A percentile compares a stretch with the other conserved stretches of the same genome.
These are phyloP conservation scores for Argentina anserina DNA, from an alignment of 306 rosid genomes.

Conservation along the genomic window DNA sequence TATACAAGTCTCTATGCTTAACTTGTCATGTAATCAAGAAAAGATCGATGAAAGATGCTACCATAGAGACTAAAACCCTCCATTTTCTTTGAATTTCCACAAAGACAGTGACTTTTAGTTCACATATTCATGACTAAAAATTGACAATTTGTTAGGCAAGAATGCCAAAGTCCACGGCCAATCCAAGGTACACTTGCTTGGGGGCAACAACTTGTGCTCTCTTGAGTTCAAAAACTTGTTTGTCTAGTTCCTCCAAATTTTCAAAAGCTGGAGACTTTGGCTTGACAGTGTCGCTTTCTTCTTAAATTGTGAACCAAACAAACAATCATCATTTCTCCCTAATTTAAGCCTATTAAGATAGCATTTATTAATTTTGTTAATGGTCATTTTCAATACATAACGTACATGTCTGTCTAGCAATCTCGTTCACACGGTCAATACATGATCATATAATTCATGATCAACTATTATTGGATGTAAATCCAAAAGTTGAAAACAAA, in stretches of 20 bases:
- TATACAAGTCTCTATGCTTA: not conserved
- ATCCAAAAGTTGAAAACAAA: too few species aligned
- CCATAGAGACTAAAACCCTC: not conserved
- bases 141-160: conserved; percentile 15
- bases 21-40: conserved; percentile 24
- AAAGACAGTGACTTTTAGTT: conserved; percentile 14
- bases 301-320: not conserved
- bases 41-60: not conserved
- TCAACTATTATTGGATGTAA: too few species aligned
- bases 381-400: not conserved
- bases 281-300: not conserved
- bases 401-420: too few species aligned
- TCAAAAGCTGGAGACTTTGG: conserved; percentile 7
- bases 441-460: too few species aligned
- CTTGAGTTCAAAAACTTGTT: not conserved
- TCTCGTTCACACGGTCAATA: too few species aligned
- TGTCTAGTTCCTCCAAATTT: not conserved
- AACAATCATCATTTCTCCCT: not conserved
- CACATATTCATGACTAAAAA: conserved; percentile 18
- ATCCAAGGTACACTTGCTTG: not conserved
- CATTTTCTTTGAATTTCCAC: conserved; percentile 18
- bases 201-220: too few species aligned
- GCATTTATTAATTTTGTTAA: not conserved
- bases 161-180: conserved; percentile 12
- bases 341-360: not conserved